A percentile compares a stretch with the other conserved stretches of the same genome.
phyloP scores from a whole-genome alignment of 2,329 filamentous ascomycete genomes.

The Epichloe uncinata region DNA sequence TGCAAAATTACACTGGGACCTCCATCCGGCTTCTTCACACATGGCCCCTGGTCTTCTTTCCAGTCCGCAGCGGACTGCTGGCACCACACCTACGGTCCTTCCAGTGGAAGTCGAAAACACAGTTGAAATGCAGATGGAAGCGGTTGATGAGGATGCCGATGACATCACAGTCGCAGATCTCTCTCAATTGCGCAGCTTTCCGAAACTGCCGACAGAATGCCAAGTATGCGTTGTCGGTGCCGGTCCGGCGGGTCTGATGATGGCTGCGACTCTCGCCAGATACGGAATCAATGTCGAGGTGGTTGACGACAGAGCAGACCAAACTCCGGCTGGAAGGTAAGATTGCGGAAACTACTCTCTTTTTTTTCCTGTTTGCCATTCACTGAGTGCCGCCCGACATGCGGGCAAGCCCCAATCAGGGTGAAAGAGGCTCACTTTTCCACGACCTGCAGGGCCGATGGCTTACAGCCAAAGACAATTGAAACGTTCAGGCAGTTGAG shows the following conservation, averaged over 20 bases:
- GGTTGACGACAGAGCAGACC: slow-evolving; percentile 55
- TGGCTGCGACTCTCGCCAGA: slow-evolving; percentile 42
- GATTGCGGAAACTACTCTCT: neutral
- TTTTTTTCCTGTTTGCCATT: neutral
- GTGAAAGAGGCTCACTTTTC: slow-evolving; percentile 2
- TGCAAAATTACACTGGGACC: neutral
- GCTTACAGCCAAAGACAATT: slow-evolving; percentile 65
- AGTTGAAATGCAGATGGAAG: slow-evolving; percentile 9
- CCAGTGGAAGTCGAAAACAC: slow-evolving; percentile 5
- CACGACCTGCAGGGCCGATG: slow-evolving; percentile 41
- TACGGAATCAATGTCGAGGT: slow-evolving; percentile 53
- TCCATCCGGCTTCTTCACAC: neutral
- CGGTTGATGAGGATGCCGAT: slow-evolving; percentile 13
- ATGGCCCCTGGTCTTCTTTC: slow-evolving; percentile 6
- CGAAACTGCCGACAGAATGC: slow-evolving; percentile 30
- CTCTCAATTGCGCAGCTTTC: slow-evolving; percentile 34
- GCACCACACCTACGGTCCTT: neutral
- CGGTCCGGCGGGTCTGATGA: slow-evolving; percentile 42
- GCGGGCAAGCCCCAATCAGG: neutral
- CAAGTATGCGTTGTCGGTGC: slow-evolving; percentile 42
- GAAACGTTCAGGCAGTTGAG: slow-evolving; percentile 64
- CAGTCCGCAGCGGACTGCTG: neutral
- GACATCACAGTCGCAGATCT: slow-evolving; percentile 30
- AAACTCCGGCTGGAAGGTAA: slow-evolving; percentile 50
- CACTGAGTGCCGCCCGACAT: neutral